A percentile compares a stretch with the other conserved stretches of the same genome.
Conservation (phyloP, 768 basidiomycete species). For the Inosperma sp. region DNA sequence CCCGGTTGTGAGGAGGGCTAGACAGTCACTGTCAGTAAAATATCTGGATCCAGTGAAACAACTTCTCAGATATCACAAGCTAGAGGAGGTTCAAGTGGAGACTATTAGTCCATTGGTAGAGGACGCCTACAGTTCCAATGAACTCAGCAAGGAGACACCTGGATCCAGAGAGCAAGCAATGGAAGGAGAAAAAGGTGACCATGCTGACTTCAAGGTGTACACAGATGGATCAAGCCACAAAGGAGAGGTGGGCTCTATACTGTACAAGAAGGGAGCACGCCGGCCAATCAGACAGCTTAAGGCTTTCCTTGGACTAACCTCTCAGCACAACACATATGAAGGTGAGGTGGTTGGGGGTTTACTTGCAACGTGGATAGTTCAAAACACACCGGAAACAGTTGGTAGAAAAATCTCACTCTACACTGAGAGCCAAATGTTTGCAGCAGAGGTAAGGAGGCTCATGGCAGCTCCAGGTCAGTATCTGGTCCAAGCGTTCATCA, state of each 20-base stretch:
- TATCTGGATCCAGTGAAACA: neutral
- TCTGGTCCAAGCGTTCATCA: neutral
- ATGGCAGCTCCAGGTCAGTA: slow-evolving; percentile 12
- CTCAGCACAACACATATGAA: neutral
- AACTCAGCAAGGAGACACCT: neutral
- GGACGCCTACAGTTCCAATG: too few species aligned
- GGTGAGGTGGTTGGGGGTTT: neutral
- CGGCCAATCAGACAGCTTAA: neutral
- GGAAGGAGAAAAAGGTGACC: neutral
- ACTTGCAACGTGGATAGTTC: neutral
- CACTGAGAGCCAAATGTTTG: slow-evolving; percentile 2
- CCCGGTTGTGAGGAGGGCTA: neutral
- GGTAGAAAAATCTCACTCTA: neutral
- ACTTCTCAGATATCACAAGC: neutral
- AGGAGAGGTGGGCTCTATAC: neutral
- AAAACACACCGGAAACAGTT: neutral
- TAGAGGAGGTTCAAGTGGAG: neutral
- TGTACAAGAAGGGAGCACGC: neutral
- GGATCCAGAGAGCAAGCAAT: neutral
- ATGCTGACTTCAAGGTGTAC: neutral
- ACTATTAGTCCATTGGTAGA: neutral
- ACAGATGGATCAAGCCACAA: neutral
- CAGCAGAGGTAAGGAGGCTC: slow-evolving; percentile 5
- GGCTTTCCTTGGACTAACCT: neutral
- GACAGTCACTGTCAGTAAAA: neutral